These are phyloP conservation scores for Raphanus raphanistrum DNA, from an alignment of 345 rosid genomes.

Conservation along the genomic window DNA sequence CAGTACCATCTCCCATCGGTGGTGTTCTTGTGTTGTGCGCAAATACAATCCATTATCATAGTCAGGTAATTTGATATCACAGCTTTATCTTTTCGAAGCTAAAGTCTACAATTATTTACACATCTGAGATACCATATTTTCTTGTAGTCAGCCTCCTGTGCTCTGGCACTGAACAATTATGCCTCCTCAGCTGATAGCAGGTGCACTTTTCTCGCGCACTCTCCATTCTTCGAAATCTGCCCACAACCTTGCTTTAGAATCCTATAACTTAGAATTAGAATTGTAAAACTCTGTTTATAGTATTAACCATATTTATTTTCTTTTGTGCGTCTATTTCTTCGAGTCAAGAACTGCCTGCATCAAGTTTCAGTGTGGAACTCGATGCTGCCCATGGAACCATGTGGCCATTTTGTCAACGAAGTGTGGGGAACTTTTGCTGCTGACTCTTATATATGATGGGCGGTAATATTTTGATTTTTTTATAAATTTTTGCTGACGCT, in stretches of 20 bases:
- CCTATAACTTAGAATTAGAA: constrained; percentile 5
- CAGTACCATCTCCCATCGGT: constrained; percentile 95
- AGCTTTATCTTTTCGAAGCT: constrained; percentile 8
- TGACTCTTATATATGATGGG: constrained; percentile 92
- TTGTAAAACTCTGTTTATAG: constrained; percentile 6
- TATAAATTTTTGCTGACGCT: constrained; percentile 17
- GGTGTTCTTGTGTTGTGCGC: constrained; percentile 91
- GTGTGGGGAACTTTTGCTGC: constrained; percentile 80
- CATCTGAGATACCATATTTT: constrained; percentile 20
- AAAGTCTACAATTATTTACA: background rate
- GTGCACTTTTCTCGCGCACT: constrained; percentile 42
- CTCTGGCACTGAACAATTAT: constrained; percentile 83
- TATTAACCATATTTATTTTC: background rate
- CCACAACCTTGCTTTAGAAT: background rate
- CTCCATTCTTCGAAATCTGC: constrained; percentile 7
- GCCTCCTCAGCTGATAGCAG: constrained; percentile 79
- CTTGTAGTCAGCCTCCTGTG: constrained; percentile 87
- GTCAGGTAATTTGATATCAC: constrained; percentile 61
- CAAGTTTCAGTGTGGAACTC: constrained; percentile 83
- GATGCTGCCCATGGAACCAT: constrained; percentile 88
- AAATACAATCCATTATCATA: constrained; percentile 85
- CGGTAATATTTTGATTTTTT: constrained; percentile 51
- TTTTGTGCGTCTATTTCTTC: constrained; percentile 28
- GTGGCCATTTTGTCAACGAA: constrained; percentile 88
- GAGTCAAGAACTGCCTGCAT: constrained; percentile 94